These are phyloP conservation scores for Dipteronia dyeriana DNA, from an alignment of 345 rosid genomes.

Conservation along the genomic window DNA sequence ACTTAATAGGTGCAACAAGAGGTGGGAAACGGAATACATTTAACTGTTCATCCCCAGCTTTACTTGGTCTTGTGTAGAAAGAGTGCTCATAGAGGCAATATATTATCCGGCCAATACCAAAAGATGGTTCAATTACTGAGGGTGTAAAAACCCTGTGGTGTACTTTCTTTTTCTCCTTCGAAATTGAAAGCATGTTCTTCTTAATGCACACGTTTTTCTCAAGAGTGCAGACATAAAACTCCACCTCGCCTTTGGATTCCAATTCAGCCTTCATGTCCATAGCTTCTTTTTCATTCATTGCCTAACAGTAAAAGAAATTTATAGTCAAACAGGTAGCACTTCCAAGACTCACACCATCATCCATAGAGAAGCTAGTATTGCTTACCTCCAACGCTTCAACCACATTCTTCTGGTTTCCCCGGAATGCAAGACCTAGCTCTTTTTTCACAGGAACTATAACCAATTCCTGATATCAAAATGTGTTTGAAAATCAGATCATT, in stretches of 20 bases:
- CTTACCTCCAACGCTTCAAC: constrained; percentile 81
- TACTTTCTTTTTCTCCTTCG: constrained; percentile 88
- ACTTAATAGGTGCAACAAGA: constrained; percentile 86
- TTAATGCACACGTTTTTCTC: constrained; percentile 59
- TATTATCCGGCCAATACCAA: constrained; percentile 92
- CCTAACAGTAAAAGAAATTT: constrained; percentile 39
- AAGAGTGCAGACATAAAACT: constrained; percentile 76
- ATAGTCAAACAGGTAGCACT: neutral
- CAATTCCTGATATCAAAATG: constrained; percentile 57
- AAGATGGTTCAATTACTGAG: constrained; percentile 92
- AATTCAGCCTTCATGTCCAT: constrained; percentile 73
- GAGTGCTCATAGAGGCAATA: constrained; percentile 91
- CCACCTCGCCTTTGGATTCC: constrained; percentile 83
- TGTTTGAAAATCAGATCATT: neutral
- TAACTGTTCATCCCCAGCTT: constrained; percentile 85
- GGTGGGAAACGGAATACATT: constrained; percentile 91
- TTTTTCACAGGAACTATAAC: constrained; percentile 74
- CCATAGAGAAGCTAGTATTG: neutral
- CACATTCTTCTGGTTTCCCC: constrained; percentile 76
- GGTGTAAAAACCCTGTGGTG: constrained; percentile 91
- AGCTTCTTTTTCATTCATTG: constrained; percentile 90
- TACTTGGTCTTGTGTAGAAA: constrained; percentile 82
- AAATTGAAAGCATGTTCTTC: constrained; percentile 85
- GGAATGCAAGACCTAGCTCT: constrained; percentile 88
- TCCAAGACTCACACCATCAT: neutral